These are phyloP conservation scores for Hordeum marinum DNA, from an alignment of 176 grass and related monocot genomes.

Conservation along the genomic window DNA sequence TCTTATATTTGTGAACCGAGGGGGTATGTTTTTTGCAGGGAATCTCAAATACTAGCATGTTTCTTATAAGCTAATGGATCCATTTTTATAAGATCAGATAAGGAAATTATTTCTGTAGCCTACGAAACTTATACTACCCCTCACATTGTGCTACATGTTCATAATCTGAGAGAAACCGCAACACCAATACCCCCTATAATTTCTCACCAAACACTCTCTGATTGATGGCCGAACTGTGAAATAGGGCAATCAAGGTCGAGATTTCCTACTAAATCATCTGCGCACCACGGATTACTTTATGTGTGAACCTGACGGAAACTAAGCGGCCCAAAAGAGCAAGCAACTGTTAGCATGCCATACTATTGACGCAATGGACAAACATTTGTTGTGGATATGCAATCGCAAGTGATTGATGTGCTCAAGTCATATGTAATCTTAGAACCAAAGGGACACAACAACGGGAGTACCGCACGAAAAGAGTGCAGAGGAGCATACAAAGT, in stretches of 20 bases:
- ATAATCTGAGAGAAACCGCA: background rate
- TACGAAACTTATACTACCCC: constrained; percentile 26
- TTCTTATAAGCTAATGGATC: constrained; percentile 28
- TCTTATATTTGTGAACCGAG: too few relatives aligned
- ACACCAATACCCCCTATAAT: background rate
- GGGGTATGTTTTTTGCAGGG: background rate
- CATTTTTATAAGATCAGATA: constrained; percentile 18
- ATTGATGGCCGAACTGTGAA: constrained; percentile 7
- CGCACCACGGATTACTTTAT: background rate
- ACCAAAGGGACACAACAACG: background rate
- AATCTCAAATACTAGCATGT: background rate
- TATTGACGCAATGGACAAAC: constrained; percentile 12
- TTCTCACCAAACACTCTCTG: constrained; percentile 29
- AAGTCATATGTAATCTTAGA: constrained; percentile 24
- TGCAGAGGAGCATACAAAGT: too few relatives aligned
- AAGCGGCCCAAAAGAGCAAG: constrained; percentile 3
- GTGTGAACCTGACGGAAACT: constrained; percentile 11
- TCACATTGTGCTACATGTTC: constrained; percentile 36
- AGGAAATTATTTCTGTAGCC: constrained; percentile 8
- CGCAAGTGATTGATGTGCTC: constrained; percentile 15
- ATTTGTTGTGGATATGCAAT: background rate
- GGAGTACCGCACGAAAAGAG: too few relatives aligned
- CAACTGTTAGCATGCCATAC: background rate
- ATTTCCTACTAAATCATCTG: constrained; percentile 39
- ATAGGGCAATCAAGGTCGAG: background rate